Conservation (phyloP, 2,329 filamentous ascomycete genomes). For the Teratosphaeria viscida region DNA sequence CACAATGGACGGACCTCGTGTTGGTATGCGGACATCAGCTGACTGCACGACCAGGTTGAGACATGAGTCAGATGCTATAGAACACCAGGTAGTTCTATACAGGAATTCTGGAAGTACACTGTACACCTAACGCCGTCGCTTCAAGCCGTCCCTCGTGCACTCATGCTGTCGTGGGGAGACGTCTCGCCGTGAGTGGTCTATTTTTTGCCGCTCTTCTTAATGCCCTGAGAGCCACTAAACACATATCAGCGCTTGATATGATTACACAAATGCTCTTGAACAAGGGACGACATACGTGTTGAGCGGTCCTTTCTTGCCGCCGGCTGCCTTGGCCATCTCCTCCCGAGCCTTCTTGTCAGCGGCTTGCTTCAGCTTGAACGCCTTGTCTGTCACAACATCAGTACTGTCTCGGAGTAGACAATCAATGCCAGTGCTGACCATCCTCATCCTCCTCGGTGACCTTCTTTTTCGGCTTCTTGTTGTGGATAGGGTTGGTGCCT, state of each 20-base stretch:
- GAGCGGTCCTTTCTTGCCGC: conserved; percentile 71
- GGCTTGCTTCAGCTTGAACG: conserved; percentile 71
- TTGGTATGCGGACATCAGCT: too few species aligned
- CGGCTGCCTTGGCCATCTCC: conserved; percentile 69
- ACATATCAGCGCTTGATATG: neutral
- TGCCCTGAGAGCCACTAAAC: conserved; percentile 53
- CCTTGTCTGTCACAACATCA: conserved; percentile 44
- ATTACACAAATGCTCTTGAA: neutral
- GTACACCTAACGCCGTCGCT: conserved; percentile 4
- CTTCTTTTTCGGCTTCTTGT: conserved; percentile 78
- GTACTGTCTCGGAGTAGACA: neutral
- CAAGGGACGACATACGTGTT: conserved; percentile 43
- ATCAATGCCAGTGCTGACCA: conserved; percentile 21
- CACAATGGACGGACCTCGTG: neutral
- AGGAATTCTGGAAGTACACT: neutral
- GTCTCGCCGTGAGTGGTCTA: conserved; percentile 31
- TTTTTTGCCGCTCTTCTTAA: conserved; percentile 99
- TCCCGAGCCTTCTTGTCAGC: conserved; percentile 66
- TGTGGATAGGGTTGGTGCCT: conserved; percentile 46
- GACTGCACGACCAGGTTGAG: neutral
- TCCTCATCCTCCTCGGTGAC: conserved; percentile 72
- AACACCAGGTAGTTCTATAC: neutral
- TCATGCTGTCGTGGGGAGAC: neutral
- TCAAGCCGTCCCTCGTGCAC: neutral
- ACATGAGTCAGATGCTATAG: neutral